Evolutionary conservation across 2,329 filamentous ascomycete genomes (phyloP), one percentile per base, ranked within the genome.

Genomic region (Cytospora piceae): DNA sequence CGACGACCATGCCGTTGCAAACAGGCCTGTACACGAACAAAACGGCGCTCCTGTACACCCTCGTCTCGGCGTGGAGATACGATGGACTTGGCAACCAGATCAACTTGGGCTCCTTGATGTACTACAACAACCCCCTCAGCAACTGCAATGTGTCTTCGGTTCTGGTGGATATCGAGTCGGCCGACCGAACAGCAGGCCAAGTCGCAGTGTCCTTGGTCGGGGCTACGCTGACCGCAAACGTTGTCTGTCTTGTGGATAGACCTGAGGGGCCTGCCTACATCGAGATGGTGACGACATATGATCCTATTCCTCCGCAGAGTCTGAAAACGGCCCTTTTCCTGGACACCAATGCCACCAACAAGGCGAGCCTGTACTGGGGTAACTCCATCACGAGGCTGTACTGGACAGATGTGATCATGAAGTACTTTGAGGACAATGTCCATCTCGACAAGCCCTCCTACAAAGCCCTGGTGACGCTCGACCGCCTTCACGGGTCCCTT

Each of bases 121-220:
- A 58, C 20, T n/a, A 58, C 12, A 31, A 58, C 4, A 14, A 46
- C 9, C 39, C 37, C 8, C 37, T 58, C 7, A 7, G 4, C 4
- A 22, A 27, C 37, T 58, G 56, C 39, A 58, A 58, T 22, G 37
- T 58, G 4, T 31, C 24, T 29, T 31, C 56, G 8, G n/a, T 58
- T 8, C 7, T 8, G 27, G 29, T 58, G n/a, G 39, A n/a, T 29
- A 46, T 58, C 24, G 34, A 58, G 2, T 31, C 56, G 20, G n/a
- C n/a, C 20, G 17, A 46, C 11, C 37, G 8, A 14, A 31, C 37
- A 5, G 56, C 56, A 58, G 37, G 24, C 3, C 37, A 46, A 12
- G 24, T 15, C 20, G 27, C 39, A 7, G 17, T 31, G 4, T 27
- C 37, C 0, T 2, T 12, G 4, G 24, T 49, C 7, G 56, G 39